Conservation (phyloP, 2,329 filamentous ascomycete species). For the Magnaporthiopsis rhizophila region DNA sequence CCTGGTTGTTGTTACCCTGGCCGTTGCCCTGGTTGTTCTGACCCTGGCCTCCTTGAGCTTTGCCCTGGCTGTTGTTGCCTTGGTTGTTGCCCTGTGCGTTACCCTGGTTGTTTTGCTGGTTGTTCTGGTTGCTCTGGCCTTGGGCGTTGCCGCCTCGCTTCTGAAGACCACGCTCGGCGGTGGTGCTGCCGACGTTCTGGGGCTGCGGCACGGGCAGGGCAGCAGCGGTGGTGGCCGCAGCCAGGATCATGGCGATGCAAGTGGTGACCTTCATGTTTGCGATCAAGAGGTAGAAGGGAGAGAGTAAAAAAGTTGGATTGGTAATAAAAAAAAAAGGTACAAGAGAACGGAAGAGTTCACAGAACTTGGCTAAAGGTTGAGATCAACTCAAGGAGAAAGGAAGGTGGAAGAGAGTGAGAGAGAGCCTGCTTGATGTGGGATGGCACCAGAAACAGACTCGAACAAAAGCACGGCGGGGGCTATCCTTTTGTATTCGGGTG, state of each 20-base stretch:
- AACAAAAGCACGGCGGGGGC: neutral
- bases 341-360: constrained; percentile 5
- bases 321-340: neutral
- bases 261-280: constrained; percentile 2
- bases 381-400: constrained; percentile 7
- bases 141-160: no score
- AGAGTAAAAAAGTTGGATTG: neutral
- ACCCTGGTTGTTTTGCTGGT: neutral
- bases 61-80: neutral
- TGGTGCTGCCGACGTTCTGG: constrained; percentile 1
- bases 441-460: neutral
- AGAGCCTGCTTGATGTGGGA: neutral
- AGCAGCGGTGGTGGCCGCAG: constrained; percentile 5
- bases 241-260: constrained; percentile 5
- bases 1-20: no score
- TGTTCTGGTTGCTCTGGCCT: neutral
- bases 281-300: neutral
- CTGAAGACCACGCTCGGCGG: neutral
- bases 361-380: constrained; percentile 7
- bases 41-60: no score
- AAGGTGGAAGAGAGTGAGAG: neutral
- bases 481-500: neutral
- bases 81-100: neutral
- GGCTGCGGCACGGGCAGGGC: constrained; percentile 4
- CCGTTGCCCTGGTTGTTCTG: neutral